phyloP scores from a whole-genome alignment of 176 grass and related monocot species.

The Olyra latifolia region DNA sequence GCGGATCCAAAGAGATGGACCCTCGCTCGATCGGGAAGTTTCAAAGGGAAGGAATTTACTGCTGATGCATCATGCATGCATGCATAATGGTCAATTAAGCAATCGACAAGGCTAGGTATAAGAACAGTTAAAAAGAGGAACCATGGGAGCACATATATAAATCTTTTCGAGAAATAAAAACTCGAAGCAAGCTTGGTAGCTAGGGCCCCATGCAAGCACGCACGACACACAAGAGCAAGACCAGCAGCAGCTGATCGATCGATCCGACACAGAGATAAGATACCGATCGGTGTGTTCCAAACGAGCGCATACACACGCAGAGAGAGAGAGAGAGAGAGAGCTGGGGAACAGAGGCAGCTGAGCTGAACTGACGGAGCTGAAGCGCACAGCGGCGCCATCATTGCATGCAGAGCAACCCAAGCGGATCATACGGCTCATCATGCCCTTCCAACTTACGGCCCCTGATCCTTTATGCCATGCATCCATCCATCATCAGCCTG shows the following conservation, averaged over 20 bases:
- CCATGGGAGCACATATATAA: background rate
- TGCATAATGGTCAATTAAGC: background rate
- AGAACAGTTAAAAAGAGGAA: background rate
- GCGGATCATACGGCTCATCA: slow-evolving; percentile 58
- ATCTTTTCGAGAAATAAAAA: background rate
- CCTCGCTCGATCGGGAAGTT: background rate
- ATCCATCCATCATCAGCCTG: background rate
- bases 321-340: too few relatives aligned
- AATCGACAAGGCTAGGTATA: background rate
- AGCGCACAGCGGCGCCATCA: slow-evolving; percentile 31
- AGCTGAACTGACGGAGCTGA: background rate
- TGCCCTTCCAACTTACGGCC: background rate
- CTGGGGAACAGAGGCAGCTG: background rate
- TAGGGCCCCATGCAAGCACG: background rate
- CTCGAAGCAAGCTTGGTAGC: too few relatives aligned
- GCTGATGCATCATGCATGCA: background rate
- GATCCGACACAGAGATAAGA: background rate
- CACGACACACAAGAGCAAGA: background rate
- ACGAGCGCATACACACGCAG: slow-evolving; percentile 24
- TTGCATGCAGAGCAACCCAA: slow-evolving; percentile 42
- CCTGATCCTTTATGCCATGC: slow-evolving; percentile 7
- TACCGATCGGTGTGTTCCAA: background rate
- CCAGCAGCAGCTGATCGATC: background rate
- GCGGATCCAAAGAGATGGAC: background rate
- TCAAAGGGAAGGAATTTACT: background rate